These are phyloP conservation scores for Russula lepida DNA, from an alignment of 768 basidiomycete genomes.

Conservation along the genomic window DNA sequence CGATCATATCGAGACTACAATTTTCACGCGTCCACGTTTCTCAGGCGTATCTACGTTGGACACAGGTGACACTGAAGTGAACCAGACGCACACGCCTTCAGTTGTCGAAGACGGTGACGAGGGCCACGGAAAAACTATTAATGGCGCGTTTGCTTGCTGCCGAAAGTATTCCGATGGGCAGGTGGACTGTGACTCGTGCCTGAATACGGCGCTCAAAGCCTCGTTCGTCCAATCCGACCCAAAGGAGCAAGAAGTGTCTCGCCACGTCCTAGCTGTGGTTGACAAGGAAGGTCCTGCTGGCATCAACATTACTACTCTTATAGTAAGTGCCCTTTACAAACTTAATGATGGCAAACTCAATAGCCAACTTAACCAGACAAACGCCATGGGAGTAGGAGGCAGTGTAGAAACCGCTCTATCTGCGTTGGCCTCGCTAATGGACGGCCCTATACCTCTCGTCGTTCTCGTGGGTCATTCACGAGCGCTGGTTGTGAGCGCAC, in stretches of 20 bases:
- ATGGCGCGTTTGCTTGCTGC: conserved; percentile 44
- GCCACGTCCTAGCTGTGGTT: neutral
- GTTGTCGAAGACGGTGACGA: neutral
- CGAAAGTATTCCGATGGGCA: conserved; percentile 22
- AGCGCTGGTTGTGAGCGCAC: conserved; percentile 48
- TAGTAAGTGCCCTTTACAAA: conserved; percentile 23
- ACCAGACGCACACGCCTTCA: neutral
- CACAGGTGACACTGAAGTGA: neutral
- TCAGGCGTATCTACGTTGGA: neutral
- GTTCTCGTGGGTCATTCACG: conserved; percentile 59
- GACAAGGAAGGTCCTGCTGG: conserved; percentile 21
- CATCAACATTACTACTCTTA: conserved; percentile 22
- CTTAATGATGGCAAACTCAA: neutral
- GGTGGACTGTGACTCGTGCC: conserved; percentile 30
- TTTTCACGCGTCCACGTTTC: conserved; percentile 45
- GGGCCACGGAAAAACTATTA: conserved; percentile 38
- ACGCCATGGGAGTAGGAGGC: neutral
- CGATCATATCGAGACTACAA: conserved; percentile 68
- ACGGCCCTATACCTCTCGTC: conserved; percentile 45
- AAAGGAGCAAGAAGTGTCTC: neutral
- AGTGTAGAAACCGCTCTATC: conserved; percentile 25
- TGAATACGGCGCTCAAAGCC: conserved; percentile 21
- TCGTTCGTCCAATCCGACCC: conserved; percentile 21
- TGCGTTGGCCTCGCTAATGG: conserved; percentile 35
- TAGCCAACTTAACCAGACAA: neutral